phyloP scores from a whole-genome alignment of 208 protist genomes.

The Leishmania braziliensis region DNA sequence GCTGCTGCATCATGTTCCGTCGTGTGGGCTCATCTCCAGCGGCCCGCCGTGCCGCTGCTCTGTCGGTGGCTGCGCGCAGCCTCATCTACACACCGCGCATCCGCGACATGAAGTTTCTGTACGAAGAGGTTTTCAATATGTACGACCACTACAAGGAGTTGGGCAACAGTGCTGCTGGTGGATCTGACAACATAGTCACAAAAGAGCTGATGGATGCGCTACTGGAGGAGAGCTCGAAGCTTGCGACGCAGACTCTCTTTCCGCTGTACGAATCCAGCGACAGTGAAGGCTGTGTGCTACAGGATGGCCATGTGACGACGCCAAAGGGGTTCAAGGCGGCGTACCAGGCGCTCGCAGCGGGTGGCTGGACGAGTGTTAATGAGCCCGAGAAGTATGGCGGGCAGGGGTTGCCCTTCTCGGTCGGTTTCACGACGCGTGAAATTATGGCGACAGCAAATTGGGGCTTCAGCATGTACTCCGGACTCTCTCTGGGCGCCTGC shows the following conservation, averaged over 20 bases:
- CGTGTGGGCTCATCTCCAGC: constrained; percentile 28
- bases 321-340: constrained; percentile 90
- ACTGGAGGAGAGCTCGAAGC: constrained; percentile 67
- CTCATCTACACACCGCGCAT: constrained; percentile 55
- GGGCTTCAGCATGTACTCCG: constrained; percentile 87
- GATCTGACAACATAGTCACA: constrained; percentile 35
- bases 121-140: constrained; percentile 86
- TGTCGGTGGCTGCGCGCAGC: constrained; percentile 25
- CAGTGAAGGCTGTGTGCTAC: constrained; percentile 52
- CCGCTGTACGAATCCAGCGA: constrained; percentile 67
- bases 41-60: constrained; percentile 1
- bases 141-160: constrained; percentile 76
- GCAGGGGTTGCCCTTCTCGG: constrained; percentile 74
- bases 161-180: constrained; percentile 30
- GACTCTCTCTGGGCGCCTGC: constrained; percentile 64
- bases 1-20: constrained; percentile 43
- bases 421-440: constrained; percentile 67
- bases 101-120: constrained; percentile 72
- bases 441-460: constrained; percentile 84
- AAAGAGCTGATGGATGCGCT: constrained; percentile 80
- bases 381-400: constrained; percentile 83
- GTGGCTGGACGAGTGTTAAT: constrained; percentile 78
- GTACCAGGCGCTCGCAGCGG: constrained; percentile 73
- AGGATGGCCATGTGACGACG: constrained; percentile 61
- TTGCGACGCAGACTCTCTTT: constrained; percentile 57